Percentiles rank a stretch among this genome's conserved stretches.
phyloP scores from a whole-genome alignment of 208 protist genomes.

The Tetramitus jugosus region DNA sequence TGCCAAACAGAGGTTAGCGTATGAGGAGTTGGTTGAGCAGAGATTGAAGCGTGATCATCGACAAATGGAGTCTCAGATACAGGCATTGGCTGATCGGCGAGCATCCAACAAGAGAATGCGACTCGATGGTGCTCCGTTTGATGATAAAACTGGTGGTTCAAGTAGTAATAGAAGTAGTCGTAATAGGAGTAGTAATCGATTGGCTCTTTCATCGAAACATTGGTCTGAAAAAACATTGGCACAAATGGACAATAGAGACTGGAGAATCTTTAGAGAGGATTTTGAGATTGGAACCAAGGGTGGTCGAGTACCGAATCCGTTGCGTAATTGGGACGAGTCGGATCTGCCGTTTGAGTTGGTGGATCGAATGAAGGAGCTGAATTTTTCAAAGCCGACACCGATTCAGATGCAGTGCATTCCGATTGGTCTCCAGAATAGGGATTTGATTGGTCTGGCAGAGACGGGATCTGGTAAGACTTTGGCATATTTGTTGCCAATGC shows the following conservation, averaged over 20 bases:
- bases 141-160: background rate
- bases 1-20: background rate
- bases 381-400: constrained; percentile 38
- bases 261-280: constrained; percentile 80
- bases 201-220: constrained; percentile 26
- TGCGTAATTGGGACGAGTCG: constrained; percentile 59
- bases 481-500: constrained; percentile 73
- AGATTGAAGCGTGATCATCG: background rate
- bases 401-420: constrained; percentile 65
- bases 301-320: constrained; percentile 43
- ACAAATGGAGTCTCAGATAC: too few relatives aligned
- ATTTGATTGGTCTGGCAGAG: constrained; percentile 73
- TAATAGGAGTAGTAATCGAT: background rate
- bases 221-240: constrained; percentile 58
- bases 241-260: constrained; percentile 72
- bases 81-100: too few relatives aligned
- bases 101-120: background rate
- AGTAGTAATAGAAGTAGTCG: background rate
- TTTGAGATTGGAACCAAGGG: constrained; percentile 58
- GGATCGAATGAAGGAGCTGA: constrained; percentile 44
- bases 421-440: constrained; percentile 52
- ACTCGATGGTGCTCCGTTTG: background rate
- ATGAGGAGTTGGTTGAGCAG: background rate
- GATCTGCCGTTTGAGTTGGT: constrained; percentile 41
- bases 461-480: constrained; percentile 69